These are phyloP conservation scores for Setomelanomma holmii DNA, from an alignment of 2,329 filamentous ascomycete species.

Conservation along the genomic window DNA sequence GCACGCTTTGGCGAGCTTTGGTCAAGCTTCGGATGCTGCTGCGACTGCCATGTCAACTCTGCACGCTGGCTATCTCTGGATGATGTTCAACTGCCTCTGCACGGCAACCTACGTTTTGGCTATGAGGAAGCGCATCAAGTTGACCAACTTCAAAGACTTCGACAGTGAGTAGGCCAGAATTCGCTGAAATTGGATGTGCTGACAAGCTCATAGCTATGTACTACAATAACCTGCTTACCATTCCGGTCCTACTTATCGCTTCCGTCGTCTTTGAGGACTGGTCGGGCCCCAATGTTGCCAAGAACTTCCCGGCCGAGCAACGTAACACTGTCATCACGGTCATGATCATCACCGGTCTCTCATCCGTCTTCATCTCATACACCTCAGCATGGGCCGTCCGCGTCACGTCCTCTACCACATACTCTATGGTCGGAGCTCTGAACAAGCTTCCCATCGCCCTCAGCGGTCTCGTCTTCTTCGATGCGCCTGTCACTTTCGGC, in stretches of 20 bases:
- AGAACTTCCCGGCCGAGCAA: constrained; percentile 85
- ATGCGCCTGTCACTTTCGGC: constrained; percentile 89
- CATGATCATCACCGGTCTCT: constrained; percentile 93
- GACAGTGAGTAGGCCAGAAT: constrained; percentile 73
- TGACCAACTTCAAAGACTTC: constrained; percentile 99
- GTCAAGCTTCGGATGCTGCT: constrained; percentile 62
- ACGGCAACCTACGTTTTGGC: constrained; percentile 86
- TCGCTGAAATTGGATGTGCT: constrained; percentile 18
- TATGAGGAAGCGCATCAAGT: constrained; percentile 99
- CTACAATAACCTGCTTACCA: constrained; percentile 98
- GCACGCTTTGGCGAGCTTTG: constrained; percentile 74
- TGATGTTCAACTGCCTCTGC: constrained; percentile 96
- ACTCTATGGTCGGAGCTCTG: constrained; percentile 96
- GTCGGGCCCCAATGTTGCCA: constrained; percentile 80
- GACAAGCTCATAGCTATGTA: constrained; percentile 81
- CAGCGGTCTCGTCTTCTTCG: constrained; percentile 92
- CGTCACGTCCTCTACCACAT: constrained; percentile 95
- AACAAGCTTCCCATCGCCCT: constrained; percentile 98
- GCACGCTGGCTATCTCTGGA: constrained; percentile 96
- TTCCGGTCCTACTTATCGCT: constrained; percentile 84
- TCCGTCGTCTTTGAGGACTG: constrained; percentile 90
- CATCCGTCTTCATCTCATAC: constrained; percentile 98
- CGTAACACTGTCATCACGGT: constrained; percentile 82
- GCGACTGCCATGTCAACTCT: constrained; percentile 83
- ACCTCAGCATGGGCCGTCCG: constrained; percentile 99